Evolutionary conservation across 768 basidiomycete species (phyloP).

Genomic region (Trametes cubensis): DNA sequence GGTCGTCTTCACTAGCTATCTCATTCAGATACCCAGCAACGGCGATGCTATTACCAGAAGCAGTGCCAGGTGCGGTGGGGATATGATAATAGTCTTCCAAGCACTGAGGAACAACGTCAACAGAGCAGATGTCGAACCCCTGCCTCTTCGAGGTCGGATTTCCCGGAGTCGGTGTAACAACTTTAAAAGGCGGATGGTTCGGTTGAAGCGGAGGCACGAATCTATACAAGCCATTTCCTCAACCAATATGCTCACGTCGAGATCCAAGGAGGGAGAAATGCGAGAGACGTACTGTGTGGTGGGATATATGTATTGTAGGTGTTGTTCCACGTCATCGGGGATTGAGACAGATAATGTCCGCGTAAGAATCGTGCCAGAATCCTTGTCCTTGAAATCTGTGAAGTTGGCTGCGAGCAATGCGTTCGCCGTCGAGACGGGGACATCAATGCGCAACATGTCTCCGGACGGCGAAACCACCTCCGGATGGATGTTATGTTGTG

Average conservation of each 20-base stretch:
- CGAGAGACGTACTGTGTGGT: constrained; percentile 30
- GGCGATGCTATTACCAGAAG: constrained; percentile 30
- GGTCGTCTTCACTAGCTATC: constrained; percentile 34
- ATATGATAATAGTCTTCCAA: constrained; percentile 39
- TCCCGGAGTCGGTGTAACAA: not conserved
- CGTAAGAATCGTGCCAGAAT: constrained; percentile 32
- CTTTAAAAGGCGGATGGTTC: not conserved
- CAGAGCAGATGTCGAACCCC: not conserved
- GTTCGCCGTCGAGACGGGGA: constrained; percentile 8
- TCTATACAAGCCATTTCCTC: not conserved
- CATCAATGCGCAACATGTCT: not conserved
- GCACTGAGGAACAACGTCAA: constrained; percentile 24
- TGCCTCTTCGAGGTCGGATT: constrained; percentile 19
- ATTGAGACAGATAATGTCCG: constrained; percentile 42
- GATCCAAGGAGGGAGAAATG: not conserved
- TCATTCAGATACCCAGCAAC: constrained; percentile 37
- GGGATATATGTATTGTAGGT: constrained; percentile 38
- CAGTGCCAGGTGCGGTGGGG: constrained; percentile 35
- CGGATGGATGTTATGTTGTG: not conserved
- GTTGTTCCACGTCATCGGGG: constrained; percentile 33
- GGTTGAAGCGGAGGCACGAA: not conserved
- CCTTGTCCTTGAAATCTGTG: constrained; percentile 21
- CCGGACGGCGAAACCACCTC: not conserved
- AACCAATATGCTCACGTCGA: not conserved
- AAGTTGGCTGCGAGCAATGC: constrained; percentile 7